phyloP scores from a whole-genome alignment of 495 filamentous ascomycete species.

The Podospora pseudocomata region DNA sequence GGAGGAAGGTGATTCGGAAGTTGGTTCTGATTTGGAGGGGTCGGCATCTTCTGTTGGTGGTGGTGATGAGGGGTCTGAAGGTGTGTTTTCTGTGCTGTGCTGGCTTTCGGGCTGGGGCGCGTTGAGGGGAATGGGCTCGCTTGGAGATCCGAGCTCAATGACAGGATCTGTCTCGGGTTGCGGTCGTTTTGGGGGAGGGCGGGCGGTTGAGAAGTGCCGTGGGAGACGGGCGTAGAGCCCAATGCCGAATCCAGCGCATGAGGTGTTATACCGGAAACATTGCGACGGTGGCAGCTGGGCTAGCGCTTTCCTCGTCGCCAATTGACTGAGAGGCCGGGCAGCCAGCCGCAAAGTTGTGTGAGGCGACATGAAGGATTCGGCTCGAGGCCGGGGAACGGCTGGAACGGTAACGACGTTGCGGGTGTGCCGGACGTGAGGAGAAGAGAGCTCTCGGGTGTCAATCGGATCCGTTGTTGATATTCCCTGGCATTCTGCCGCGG shows the following conservation, averaged over 20 bases:
- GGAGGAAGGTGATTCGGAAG: conserved; percentile 1
- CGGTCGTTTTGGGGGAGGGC: conserved; percentile 14
- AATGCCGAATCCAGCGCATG: background rate
- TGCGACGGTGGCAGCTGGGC: background rate
- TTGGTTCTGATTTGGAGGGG: background rate
- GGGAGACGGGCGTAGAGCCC: background rate
- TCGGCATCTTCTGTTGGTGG: background rate
- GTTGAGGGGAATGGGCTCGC: background rate
- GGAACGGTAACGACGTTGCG: background rate
- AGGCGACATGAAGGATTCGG: conserved; percentile 30
- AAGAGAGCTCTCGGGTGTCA: background rate
- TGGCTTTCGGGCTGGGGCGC: conserved; percentile 15
- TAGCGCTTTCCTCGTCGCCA: conserved; percentile 11
- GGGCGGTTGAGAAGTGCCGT: conserved; percentile 23
- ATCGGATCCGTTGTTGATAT: background rate
- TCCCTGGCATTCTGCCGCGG: conserved; percentile 13
- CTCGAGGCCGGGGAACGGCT: conserved; percentile 13
- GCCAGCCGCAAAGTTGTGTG: conserved; percentile 29
- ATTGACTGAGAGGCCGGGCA: conserved; percentile 27
- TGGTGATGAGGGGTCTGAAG: conserved; percentile 7
- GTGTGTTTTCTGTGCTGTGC: background rate
- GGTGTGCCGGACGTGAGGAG: conserved; percentile 1
- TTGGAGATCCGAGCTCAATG: background rate
- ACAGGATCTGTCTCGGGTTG: conserved; percentile 9
- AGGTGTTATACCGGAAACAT: conserved; percentile 20